A percentile compares a stretch with the other conserved stretches of the same genome.
These are phyloP conservation scores for Erysiphe pisi DNA, from an alignment of 2,329 filamentous ascomycete species.

Conservation along the genomic window DNA sequence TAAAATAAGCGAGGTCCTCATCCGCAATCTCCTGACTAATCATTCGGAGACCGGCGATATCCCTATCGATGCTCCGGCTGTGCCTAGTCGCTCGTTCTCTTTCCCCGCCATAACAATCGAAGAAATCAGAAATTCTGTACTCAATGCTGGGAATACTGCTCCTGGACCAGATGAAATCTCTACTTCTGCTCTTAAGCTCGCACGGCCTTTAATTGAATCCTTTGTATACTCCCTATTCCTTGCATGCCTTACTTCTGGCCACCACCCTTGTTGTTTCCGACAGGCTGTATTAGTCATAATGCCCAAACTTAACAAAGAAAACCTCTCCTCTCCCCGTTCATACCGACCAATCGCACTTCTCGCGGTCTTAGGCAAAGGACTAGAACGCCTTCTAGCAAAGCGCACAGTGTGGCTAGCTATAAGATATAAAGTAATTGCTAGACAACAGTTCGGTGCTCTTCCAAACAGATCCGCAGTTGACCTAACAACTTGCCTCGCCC, in stretches of 20 bases:
- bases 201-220: constrained; percentile 15
- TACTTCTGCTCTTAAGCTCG: not conserved
- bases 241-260: not conserved
- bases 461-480: not conserved
- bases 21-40: not conserved
- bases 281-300: not conserved
- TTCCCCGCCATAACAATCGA: not conserved
- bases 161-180: constrained; percentile 19
- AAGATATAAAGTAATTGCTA: not conserved
- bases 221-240: not conserved
- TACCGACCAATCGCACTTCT: constrained; percentile 16
- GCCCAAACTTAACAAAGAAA: not conserved
- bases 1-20: not conserved
- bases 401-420: not conserved
- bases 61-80: not conserved
- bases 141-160: not conserved
- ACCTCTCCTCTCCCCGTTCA: not conserved
- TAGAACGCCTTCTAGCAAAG: not conserved
- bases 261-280: not conserved
- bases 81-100: not conserved
- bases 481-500: not conserved
- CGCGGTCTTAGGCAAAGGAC: not conserved
- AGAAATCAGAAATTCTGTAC: constrained; percentile 7
- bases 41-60: not conserved
- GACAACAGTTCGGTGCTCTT: not conserved